Evolutionary conservation across 2,329 filamentous ascomycete genomes (phyloP).

Genomic region (Aureobasidium sp.): DNA sequence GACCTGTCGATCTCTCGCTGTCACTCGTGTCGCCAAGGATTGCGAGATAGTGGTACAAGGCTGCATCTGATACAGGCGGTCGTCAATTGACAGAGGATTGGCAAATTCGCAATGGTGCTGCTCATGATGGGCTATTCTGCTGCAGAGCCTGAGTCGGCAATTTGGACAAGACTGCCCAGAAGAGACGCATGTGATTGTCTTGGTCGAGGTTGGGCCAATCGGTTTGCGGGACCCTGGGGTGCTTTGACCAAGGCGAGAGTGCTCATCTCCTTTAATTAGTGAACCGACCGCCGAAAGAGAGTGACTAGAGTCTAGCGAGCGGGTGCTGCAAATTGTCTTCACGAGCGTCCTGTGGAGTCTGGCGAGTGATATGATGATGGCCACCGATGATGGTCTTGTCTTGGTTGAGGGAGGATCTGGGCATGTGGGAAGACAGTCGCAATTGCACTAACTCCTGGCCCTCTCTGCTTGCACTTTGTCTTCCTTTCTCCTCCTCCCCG

Average conservation of each 20-base stretch:
- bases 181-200: not conserved
- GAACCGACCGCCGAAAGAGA: not conserved
- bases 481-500: not conserved
- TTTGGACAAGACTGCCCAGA: not conserved
- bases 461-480: not conserved
- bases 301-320: constrained; percentile 4
- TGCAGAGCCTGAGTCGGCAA: constrained; percentile 5
- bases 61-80: constrained; percentile 9
- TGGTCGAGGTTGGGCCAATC: not conserved
- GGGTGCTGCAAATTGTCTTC: constrained; percentile 4
- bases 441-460: constrained; percentile 8
- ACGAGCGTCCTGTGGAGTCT: not conserved
- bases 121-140: not conserved
- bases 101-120: not conserved
- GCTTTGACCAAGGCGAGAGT: not conserved
- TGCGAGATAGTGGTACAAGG: constrained; percentile 1
- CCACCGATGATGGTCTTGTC: not conserved
- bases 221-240: not conserved
- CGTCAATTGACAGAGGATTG: not conserved
- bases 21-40: not conserved
- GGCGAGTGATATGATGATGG: constrained; percentile 1
- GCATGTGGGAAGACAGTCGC: not conserved
- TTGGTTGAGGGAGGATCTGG: constrained; percentile 7
- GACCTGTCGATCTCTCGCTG: constrained; percentile 6
- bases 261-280: constrained; percentile 5